A percentile compares a stretch with the other conserved stretches of the same genome.
Conservation (phyloP, 129 eudicot genomes). For the Centella asiatica region DNA sequence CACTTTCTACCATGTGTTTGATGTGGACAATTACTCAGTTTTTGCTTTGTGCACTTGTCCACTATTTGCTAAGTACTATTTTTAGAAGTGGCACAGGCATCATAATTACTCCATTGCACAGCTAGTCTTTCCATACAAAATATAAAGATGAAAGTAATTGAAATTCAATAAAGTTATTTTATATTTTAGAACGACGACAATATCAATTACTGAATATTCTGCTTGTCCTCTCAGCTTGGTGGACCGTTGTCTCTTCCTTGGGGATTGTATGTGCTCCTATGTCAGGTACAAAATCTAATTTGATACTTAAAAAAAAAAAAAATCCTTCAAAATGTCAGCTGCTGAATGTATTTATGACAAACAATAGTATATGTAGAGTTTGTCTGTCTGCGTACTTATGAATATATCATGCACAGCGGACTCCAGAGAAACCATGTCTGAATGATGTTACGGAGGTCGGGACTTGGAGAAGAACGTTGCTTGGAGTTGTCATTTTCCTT, state of each 20-base stretch:
- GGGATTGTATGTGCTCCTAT: conserved; percentile 88
- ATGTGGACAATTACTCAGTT: neutral
- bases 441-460: conserved; percentile 94
- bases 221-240: conserved; percentile 54
- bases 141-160: no score
- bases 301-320: neutral
- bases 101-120: neutral
- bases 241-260: conserved; percentile 98
- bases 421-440: conserved; percentile 91
- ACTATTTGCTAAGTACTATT: no score
- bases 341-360: no score
- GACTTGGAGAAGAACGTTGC: conserved; percentile 65
- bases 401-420: conserved; percentile 41
- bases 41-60: no score
- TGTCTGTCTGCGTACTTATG: neutral
- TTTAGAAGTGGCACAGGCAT: neutral
- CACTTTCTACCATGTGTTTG: neutral
- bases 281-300: conserved; percentile 56
- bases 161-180: no score
- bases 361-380: neutral
- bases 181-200: no score
- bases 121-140: no score
- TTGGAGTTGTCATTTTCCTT: conserved; percentile 41
- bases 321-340: no score
- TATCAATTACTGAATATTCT: neutral